Conservation (phyloP, 352 stramenopile genomes). For the Phytophthora fragariae region DNA sequence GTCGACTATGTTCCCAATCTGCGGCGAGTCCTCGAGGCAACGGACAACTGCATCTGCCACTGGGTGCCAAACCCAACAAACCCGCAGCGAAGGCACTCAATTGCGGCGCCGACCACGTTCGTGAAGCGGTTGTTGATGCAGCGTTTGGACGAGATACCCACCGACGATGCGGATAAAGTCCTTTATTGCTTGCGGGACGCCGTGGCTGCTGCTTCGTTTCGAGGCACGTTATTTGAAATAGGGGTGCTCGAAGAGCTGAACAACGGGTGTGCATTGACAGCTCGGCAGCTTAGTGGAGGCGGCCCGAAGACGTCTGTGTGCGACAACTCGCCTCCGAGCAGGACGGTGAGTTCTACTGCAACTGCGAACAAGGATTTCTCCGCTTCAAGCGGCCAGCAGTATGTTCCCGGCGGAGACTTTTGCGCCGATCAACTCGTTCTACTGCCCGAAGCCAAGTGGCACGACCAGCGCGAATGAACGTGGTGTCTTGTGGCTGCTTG, state of each 20-base stretch:
- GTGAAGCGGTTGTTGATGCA: not conserved
- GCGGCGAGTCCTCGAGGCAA: not conserved
- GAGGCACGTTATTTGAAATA: not conserved
- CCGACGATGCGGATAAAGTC: not conserved
- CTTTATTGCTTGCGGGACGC: not conserved
- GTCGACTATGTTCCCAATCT: not conserved
- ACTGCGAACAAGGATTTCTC: not conserved
- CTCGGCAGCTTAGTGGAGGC: not conserved
- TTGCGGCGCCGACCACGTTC: not conserved
- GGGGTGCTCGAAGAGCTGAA: too few relatives aligned
- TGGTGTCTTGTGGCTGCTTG: constrained; percentile 5
- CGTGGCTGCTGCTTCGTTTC: not conserved
- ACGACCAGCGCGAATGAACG: not conserved
- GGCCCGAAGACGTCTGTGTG: not conserved
- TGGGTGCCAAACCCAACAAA: not conserved
- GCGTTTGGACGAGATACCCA: not conserved
- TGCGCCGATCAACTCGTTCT: constrained; percentile 18
- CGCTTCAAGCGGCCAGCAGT: not conserved
- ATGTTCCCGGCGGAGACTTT: constrained; percentile 7
- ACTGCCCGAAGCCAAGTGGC: not conserved
- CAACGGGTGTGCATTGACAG: not conserved
- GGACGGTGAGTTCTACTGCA: not conserved
- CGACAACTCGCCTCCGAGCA: not conserved
- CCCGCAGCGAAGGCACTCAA: not conserved
- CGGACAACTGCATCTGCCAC: not conserved